Evolutionary conservation across 495 filamentous ascomycete species (phyloP), one percentile per base, ranked within the genome.

Genomic region (Aspergillus campestris): DNA sequence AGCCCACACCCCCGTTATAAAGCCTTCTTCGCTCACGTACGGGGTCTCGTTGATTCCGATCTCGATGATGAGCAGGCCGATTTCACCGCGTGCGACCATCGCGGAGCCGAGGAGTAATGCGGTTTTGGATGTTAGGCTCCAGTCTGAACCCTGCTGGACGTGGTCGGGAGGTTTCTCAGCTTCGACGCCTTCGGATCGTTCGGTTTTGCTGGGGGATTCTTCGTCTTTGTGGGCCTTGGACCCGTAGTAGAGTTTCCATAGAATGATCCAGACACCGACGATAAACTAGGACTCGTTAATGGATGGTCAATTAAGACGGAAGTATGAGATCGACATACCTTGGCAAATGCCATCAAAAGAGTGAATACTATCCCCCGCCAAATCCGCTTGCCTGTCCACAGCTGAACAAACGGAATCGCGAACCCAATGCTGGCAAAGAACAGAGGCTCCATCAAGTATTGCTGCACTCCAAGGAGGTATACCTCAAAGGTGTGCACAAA

Each of bases 401-500:
- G 73, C 11, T 75, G 54, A 8, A 76, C 66, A 34, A 89, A 81
- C 0, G 86, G 84, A 15, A 91, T 83, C 0, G 84, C 79, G 50
- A 89, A 88, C 1, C 86, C 83, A 29, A 89, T 80, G 52, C 71
- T 67, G 31, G 72, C 74, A 51, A 90, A 91, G 66, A 90, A 89
- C 43, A 87, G 72, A 1, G 85, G 83, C 40, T 80, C 76, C 15
- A 90, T 71, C 3, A 88, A 60, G 36, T 67, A 72, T 13, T 67
- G 38, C 12, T 80, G 68, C 0, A 70, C 52, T 3, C 44, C 58
- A 6, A 61, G 10, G 1, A 66, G 43, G 34, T 66, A 66, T 7
- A 39, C 38, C 49, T 66, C 60, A 43, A 66, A 66, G 0, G 62
- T 66, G 41, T 66, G 60, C 10, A 60, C 44, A 24, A 66, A 66